Evolutionary conservation across 805 yeast genomes (phyloP), one percentile per base, ranked within the genome.

Genomic region (Pichia eremophila): DNA sequence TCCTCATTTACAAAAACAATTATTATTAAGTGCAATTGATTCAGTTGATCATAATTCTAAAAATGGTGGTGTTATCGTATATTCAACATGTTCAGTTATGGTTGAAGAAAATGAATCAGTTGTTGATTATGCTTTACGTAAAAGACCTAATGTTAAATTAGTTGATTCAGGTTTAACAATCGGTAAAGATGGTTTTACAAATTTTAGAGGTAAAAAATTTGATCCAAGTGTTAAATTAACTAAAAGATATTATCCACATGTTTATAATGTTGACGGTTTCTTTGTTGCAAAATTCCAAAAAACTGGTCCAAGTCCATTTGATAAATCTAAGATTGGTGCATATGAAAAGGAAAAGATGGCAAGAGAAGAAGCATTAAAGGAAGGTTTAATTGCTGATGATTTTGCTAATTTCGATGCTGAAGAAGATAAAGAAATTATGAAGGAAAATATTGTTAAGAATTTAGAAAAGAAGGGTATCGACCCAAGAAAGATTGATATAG

Each of bases 71-170:
- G 74, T 83, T 50, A 85, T 93, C 54, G 98, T 95, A 8, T 93
- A 93, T 70, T 93, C 99, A 8, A 93, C 99, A 1, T 93, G 99
- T 77, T 91, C 98, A 14, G 93, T 93, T 51, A 95, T 95, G 60
- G 97, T 93, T 43, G 99, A 93, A 60, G 99, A 93, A 70, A 90
- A 93, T 67, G 99, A 93, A 71, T 85, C 96, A 22, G 99, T 93
- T 48, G 96, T 93, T n/a, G 96, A 91, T 68, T 93, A 93, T 61
- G 98, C 96, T 25, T 75, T 93, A 58, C 80, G 95, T 64, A 91
- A 93, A 66, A 81, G 99, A 64, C 96, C 98, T 35, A 93, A 93
- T 61, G 97, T 93, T 40, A 87, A 85, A 65, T 77, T 93, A 41
- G 97, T 93, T 12, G 97, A 91, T 14, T 77, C 97, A 27, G 95